phyloP scores from a whole-genome alignment of 495 filamentous ascomycete species.

The Daldinia grandis region DNA sequence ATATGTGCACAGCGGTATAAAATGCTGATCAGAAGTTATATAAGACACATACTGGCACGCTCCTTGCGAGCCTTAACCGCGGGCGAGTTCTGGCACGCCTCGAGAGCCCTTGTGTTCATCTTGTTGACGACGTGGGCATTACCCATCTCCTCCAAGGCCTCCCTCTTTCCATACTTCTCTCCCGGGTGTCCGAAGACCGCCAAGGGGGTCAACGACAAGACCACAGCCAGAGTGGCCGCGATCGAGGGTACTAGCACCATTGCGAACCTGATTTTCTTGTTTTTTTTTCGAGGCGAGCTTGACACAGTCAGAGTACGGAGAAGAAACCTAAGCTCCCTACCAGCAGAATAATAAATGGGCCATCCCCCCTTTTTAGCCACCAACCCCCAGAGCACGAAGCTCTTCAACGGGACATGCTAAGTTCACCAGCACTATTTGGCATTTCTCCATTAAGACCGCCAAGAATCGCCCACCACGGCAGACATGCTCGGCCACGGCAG shows the following conservation, averaged over 20 bases:
- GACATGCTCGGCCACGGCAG: constrained; percentile 21
- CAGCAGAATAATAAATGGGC: constrained; percentile 11
- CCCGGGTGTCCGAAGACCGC: constrained; percentile 40
- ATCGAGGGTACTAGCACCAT: constrained; percentile 42
- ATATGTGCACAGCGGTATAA: neutral
- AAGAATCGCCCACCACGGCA: constrained; percentile 37
- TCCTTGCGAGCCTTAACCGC: constrained; percentile 43
- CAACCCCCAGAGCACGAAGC: constrained; percentile 10
- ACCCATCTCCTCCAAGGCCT: constrained; percentile 38
- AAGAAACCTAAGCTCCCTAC: neutral
- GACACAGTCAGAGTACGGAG: constrained; percentile 8
- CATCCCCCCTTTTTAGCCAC: constrained; percentile 34
- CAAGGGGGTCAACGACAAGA: constrained; percentile 29
- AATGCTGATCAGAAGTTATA: neutral
- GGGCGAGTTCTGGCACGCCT: constrained; percentile 41
- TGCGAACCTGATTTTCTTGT: constrained; percentile 12
- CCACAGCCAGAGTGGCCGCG: constrained; percentile 32
- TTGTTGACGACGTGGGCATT: constrained; percentile 41
- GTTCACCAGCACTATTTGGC: constrained; percentile 6
- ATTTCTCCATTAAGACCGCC: constrained; percentile 39
- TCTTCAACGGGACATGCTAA: constrained; percentile 15
- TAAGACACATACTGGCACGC: constrained; percentile 35
- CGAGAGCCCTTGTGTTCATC: constrained; percentile 43
- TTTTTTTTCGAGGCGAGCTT: constrained; percentile 7
- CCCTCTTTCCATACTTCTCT: constrained; percentile 37